phyloP scores from a whole-genome alignment of 2,329 filamentous ascomycete genomes.

The Chaetomiaceae sp. region DNA sequence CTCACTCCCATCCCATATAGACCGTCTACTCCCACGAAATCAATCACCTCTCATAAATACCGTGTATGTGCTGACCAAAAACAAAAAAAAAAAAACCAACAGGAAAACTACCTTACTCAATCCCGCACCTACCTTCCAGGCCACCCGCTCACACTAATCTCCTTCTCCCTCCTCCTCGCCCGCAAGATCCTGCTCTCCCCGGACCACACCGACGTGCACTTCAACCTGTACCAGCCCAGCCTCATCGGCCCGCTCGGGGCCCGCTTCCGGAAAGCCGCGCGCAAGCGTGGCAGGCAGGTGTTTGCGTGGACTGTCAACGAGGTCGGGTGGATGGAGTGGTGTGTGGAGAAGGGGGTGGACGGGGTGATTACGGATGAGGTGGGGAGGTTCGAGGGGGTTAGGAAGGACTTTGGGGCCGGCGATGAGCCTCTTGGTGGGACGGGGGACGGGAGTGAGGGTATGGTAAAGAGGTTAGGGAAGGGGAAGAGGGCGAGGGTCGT shows the following conservation, averaged over 20 bases:
- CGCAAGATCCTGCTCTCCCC: constrained; percentile 59
- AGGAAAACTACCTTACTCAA: constrained; percentile 64
- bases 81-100: neutral
- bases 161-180: constrained; percentile 63
- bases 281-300: constrained; percentile 53
- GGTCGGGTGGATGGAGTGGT: constrained; percentile 75
- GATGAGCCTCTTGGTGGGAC: constrained; percentile 2
- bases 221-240: constrained; percentile 70
- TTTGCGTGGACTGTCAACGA: constrained; percentile 88
- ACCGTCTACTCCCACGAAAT: too few species aligned
- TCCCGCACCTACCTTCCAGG: constrained; percentile 58
- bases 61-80: too few species aligned
- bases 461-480: neutral
- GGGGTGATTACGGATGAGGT: constrained; percentile 87
- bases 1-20: too few species aligned
- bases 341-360: constrained; percentile 61
- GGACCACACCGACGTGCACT: constrained; percentile 52
- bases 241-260: constrained; percentile 65
- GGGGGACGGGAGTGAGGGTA: neutral
- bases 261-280: constrained; percentile 61
- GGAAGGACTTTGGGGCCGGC: constrained; percentile 35
- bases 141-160: constrained; percentile 64
- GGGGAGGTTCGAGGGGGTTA: constrained; percentile 60
- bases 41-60: too few species aligned
- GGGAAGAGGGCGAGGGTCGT: neutral